Percentiles rank a stretch among this genome's conserved stretches.
Evolutionary conservation across 257 asterid species (phyloP).

Genomic region (Fraxinus quadrangulata): DNA sequence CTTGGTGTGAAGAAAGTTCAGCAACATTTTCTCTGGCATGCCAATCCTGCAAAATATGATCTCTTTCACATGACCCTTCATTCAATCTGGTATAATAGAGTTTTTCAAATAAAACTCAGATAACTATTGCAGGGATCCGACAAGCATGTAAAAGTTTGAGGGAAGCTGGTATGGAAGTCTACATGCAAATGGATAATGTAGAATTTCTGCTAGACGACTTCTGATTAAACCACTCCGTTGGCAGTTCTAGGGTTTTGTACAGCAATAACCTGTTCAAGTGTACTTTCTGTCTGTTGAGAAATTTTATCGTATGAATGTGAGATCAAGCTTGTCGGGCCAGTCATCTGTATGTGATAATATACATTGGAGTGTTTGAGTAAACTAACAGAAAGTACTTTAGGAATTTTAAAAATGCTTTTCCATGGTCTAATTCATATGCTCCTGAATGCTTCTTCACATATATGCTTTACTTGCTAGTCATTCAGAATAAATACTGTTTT

Average conservation of each 20-base stretch:
- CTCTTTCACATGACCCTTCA: constrained; percentile 95
- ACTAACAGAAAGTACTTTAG: background rate
- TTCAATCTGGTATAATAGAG: constrained; percentile 87
- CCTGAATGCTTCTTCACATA: background rate
- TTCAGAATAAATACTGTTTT: no score
- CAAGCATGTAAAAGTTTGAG: background rate
- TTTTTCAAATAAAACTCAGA: constrained; percentile 68
- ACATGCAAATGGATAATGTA: background rate
- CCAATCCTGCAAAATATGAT: constrained; percentile 70
- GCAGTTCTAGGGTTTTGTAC: background rate
- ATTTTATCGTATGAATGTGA: background rate
- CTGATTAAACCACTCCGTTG: background rate
- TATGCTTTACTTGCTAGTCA: background rate
- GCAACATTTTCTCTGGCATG: constrained; percentile 85
- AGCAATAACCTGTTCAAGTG: background rate
- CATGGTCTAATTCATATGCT: background rate
- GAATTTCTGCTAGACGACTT: background rate
- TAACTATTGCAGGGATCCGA: constrained; percentile 26
- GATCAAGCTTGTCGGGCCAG: background rate
- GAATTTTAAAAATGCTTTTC: background rate
- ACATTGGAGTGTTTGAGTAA: background rate
- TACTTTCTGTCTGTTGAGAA: background rate
- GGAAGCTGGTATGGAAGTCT: background rate
- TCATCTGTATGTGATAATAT: background rate
- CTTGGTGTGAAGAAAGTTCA: constrained; percentile 65